Evolutionary conservation across 495 filamentous ascomycete genomes (phyloP).

Genomic region (Aspergillus coremiiformis): DNA sequence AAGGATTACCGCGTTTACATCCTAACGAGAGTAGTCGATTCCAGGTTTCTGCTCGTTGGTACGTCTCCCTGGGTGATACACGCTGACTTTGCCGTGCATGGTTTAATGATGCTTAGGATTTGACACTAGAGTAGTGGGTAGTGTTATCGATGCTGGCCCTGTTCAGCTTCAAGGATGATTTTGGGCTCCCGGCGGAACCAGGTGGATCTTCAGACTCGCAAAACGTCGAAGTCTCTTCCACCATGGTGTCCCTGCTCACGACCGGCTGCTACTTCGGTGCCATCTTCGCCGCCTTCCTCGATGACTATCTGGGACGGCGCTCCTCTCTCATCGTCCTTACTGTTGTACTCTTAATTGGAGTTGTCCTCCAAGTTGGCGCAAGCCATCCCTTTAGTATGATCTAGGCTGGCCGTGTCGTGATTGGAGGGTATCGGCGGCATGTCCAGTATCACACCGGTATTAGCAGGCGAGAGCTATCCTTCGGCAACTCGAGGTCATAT

Average conservation of each 20-base stretch:
- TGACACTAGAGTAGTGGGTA: conserved; percentile 55
- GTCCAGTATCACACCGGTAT: conserved; percentile 42
- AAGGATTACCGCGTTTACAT: conserved; percentile 50
- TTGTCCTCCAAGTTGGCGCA: conserved; percentile 51
- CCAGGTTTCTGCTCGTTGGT: conserved; percentile 50
- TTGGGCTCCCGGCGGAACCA: conserved; percentile 31
- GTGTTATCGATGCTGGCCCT: conserved; percentile 49
- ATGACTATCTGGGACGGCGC: conserved; percentile 52
- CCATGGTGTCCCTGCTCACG: conserved; percentile 55
- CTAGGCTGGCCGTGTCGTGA: conserved; percentile 38
- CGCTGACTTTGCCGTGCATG: neutral
- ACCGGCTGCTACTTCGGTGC: conserved; percentile 65
- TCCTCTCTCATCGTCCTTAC: conserved; percentile 50
- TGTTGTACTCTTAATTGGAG: conserved; percentile 55
- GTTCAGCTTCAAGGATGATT: conserved; percentile 49
- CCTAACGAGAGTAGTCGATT: conserved; percentile 46
- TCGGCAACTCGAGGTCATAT: conserved; percentile 38
- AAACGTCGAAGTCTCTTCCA: conserved; percentile 44
- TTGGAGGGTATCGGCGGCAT: conserved; percentile 38
- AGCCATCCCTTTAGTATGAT: conserved; percentile 28
- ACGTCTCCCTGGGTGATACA: conserved; percentile 1
- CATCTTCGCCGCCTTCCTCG: conserved; percentile 50
- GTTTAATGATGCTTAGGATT: conserved; percentile 25
- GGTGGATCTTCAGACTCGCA: conserved; percentile 24
- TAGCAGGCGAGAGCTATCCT: conserved; percentile 43